Base-by-base conservation (phyloP, 345 rosid genomes). In the Pugionium dolabratum region DNA sequence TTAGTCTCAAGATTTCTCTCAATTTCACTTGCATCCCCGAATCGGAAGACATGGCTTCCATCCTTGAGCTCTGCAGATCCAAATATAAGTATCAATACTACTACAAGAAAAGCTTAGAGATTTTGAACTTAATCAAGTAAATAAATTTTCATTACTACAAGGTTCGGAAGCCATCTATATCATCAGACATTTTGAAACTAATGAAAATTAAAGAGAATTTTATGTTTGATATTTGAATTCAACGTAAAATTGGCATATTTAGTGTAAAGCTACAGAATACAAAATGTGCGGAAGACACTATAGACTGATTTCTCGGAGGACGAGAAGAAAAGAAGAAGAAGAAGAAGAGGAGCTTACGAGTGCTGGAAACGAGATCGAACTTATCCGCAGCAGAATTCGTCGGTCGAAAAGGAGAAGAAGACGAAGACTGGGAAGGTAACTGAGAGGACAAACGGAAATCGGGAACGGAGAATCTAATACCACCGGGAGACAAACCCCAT, bases 41-140 rank as follows among this genome's bases (percentile, higher is more conserved):
- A 90, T 9, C 71, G 78, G 47, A 85, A 90, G 43, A 90, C 55
- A 41, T 82, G 4, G 61, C 85, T 87, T 4, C 90, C 95, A 75
- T 90, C 97, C 3, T 74, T 37, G 2, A 43, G 52, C 72, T 81
- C 97, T 90, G 50, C 70, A 68, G 32, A 63, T 66, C 33, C 62
- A 73, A 56, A 42, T 31, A 54, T 18, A 59, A 53, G 4, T 40
- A 49, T 49, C 6, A 52, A 42, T 41, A 52, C 27, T 36, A 36
- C 7, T 36, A 36, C 40, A 36, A 36, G 6, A 36, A 0, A 18
- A 18, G 18, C 18, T 18, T 29, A 52, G 9, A 44, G 9, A 44
- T 18, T 11, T 52, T 3, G 37, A 47, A 47, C 25, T 4, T 31
- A 31, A 59, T 42, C 37, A 54, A 34, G 10, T 9, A 59, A 2